phyloP scores from a whole-genome alignment of 2,329 filamentous ascomycete species.

The Coleophoma eucalyptorum region DNA sequence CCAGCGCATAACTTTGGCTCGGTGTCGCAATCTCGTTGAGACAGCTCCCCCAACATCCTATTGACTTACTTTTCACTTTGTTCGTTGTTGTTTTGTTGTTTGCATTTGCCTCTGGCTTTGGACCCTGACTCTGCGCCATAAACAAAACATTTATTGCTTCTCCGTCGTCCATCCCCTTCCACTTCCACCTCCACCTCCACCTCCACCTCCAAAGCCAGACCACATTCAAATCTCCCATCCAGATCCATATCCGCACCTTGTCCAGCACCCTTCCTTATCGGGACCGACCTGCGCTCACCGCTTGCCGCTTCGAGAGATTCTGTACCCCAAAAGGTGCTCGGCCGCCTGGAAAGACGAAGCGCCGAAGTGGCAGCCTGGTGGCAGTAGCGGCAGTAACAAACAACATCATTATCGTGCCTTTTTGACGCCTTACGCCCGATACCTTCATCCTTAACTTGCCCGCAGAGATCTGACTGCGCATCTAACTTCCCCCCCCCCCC shows the following conservation, averaged over 20 bases:
- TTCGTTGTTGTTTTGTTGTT: too few relatives aligned
- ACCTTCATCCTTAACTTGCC: too few relatives aligned
- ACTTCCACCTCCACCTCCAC: neutral
- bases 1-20: too few relatives aligned
- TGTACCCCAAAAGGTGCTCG: neutral
- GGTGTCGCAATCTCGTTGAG: too few relatives aligned
- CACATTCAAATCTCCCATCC: neutral
- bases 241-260: neutral
- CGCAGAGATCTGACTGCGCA: too few relatives aligned
- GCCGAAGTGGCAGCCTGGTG: neutral
- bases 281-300: neutral
- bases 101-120: too few relatives aligned
- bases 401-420: neutral
- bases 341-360: neutral
- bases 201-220: neutral
- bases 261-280: neutral
- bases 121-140: too few relatives aligned
- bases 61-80: too few relatives aligned
- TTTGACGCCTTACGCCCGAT: neutral
- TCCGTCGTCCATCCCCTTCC: too few relatives aligned
- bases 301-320: neutral
- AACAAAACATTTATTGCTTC: too few relatives aligned
- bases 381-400: neutral
- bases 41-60: too few relatives aligned
- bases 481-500: too few relatives aligned